Percentiles rank a stretch among this genome's conserved stretches.
These are phyloP conservation scores for Talaromyces sp. DNA, from an alignment of 2,329 filamentous ascomycete species.

Conservation along the genomic window DNA sequence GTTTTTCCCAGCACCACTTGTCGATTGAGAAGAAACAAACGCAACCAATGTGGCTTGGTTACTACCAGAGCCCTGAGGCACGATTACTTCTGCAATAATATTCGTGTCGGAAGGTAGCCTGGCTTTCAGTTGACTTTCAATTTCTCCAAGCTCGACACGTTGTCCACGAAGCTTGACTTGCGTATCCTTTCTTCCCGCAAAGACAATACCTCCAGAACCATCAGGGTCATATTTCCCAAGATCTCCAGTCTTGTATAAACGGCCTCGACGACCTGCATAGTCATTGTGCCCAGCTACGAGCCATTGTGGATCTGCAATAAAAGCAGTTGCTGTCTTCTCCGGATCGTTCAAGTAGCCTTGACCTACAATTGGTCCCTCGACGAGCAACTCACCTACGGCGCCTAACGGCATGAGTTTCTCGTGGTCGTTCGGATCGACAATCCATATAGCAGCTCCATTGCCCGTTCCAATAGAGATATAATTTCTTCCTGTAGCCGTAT, in stretches of 20 bases:
- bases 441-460: constrained; percentile 22
- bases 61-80: constrained; percentile 26
- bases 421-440: constrained; percentile 24
- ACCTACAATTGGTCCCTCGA: constrained; percentile 40
- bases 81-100: constrained; percentile 37
- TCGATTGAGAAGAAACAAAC: constrained; percentile 29
- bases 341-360: constrained; percentile 40
- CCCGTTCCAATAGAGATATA: constrained; percentile 20
- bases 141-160: constrained; percentile 54
- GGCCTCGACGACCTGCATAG: constrained; percentile 3
- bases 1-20: not conserved
- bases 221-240: constrained; percentile 24
- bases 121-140: constrained; percentile 34
- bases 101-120: constrained; percentile 30
- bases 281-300: constrained; percentile 11
- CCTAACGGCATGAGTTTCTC: constrained; percentile 33
- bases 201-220: constrained; percentile 24
- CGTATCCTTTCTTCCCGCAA: constrained; percentile 50
- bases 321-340: constrained; percentile 22
- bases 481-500: constrained; percentile 12
- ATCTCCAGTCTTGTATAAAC: constrained; percentile 29
- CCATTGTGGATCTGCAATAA: constrained; percentile 25
- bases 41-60: constrained; percentile 31
- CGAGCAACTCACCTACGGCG: constrained; percentile 39
- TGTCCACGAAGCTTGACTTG: constrained; percentile 62